Percentiles rank a stretch among this genome's conserved stretches.
These are phyloP conservation scores for Phoenix roebelenii DNA, from an alignment of 176 grass and related monocot species.

Conservation along the genomic window DNA sequence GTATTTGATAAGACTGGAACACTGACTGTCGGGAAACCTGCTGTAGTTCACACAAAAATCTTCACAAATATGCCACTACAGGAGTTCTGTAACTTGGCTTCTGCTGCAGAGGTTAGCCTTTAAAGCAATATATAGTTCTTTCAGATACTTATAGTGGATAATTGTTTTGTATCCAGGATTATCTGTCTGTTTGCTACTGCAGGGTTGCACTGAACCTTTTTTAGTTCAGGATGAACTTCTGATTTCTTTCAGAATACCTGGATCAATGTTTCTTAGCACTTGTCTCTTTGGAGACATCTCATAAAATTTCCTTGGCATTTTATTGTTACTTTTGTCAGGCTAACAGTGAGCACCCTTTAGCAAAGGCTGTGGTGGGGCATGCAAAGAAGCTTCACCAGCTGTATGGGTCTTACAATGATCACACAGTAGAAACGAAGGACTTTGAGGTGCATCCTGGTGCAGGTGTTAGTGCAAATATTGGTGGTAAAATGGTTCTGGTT, in stretches of 20 bases:
- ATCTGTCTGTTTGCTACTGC: too few species aligned
- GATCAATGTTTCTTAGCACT: too few species aligned
- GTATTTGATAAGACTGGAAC: conserved; percentile 99
- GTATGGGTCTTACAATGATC: conserved; percentile 54
- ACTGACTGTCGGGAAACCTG: conserved; percentile 78
- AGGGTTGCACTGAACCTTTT: too few species aligned
- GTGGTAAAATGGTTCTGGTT: conserved; percentile 62
- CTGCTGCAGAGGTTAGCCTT: conserved; percentile 70
- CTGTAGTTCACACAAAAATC: conserved; percentile 74
- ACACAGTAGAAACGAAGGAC: conserved; percentile 54
- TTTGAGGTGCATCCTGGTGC: conserved; percentile 86
- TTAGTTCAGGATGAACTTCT: too few species aligned
- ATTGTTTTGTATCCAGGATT: too few species aligned
- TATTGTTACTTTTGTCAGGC: conserved; percentile 26
- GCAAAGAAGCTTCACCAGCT: conserved; percentile 66
- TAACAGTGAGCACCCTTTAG: conserved; percentile 93
- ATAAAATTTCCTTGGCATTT: background rate
- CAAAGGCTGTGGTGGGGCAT: conserved; percentile 79
- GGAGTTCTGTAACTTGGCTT: conserved; percentile 76
- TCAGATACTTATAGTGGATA: too few species aligned
- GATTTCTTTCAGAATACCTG: too few species aligned
- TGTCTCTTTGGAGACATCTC: background rate
- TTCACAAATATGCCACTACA: conserved; percentile 69
- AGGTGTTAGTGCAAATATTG: conserved; percentile 68
- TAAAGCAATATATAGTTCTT: background rate